Conservation (phyloP, 1,284 basidiomycete genomes). For the Leccinum ponderosum region DNA sequence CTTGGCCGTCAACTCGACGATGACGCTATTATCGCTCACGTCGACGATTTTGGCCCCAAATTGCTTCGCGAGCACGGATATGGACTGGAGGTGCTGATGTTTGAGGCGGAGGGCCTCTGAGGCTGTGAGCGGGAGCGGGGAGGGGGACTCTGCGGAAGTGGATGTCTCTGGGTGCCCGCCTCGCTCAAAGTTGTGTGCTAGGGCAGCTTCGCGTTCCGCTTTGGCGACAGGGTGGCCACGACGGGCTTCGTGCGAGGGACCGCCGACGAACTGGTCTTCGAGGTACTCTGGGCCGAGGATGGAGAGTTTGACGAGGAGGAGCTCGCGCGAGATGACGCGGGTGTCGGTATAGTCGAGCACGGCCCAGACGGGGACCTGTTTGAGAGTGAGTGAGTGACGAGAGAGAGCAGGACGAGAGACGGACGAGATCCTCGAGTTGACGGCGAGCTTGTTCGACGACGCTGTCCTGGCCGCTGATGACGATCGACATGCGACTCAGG, state of each 20-base stretch:
- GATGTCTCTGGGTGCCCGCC: slow-evolving; percentile 41
- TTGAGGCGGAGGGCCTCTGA: slow-evolving; percentile 88
- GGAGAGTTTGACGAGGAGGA: slow-evolving; percentile 90
- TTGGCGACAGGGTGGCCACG: slow-evolving; percentile 40
- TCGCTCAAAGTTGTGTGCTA: slow-evolving; percentile 78
- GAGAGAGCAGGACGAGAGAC: slow-evolving; percentile 29
- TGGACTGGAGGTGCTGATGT: slow-evolving; percentile 86
- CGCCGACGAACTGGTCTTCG: slow-evolving; percentile 82
- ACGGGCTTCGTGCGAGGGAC: slow-evolving; percentile 77
- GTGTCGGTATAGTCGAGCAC: slow-evolving; percentile 96
- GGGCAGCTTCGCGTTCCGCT: slow-evolving; percentile 63
- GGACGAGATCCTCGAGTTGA: slow-evolving; percentile 90
- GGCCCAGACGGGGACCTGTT: slow-evolving; percentile 94
- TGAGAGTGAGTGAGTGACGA: neutral
- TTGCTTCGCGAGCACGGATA: slow-evolving; percentile 83
- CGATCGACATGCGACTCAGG: slow-evolving; percentile 97
- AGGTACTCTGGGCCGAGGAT: slow-evolving; percentile 98
- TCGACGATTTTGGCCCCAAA: slow-evolving; percentile 96
- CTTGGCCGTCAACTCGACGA: slow-evolving; percentile 95
- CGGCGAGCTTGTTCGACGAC: slow-evolving; percentile 96
- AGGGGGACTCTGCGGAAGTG: slow-evolving; percentile 12
- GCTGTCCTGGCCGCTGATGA: slow-evolving; percentile 94
- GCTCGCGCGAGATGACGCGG: slow-evolving; percentile 83
- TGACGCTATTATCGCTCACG: slow-evolving; percentile 91
- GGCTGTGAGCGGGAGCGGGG: slow-evolving; percentile 58